Evolutionary conservation across 1,284 basidiomycete genomes (phyloP).

Genomic region (Malassezia slooffiae): DNA sequence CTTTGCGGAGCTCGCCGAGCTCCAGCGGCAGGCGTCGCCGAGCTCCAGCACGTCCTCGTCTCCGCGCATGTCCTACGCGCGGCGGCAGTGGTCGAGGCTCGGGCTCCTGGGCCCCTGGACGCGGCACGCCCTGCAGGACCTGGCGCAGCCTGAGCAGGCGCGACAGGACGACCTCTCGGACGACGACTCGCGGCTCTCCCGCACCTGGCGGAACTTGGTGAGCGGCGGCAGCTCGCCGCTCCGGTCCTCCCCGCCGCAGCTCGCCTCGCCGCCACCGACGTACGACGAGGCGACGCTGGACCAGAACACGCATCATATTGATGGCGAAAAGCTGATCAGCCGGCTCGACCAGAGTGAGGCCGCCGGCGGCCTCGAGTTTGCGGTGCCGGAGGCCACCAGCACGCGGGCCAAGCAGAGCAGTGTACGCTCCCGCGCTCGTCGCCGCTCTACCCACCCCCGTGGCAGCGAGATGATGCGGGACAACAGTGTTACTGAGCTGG

Average conservation of each 20-base stretch:
- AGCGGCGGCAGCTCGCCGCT: neutral
- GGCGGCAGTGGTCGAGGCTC: no score
- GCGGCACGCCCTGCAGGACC: neutral
- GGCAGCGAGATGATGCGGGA: no score
- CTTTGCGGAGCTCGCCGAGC: conserved; percentile 7
- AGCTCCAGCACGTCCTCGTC: neutral
- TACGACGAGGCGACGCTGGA: conserved; percentile 15
- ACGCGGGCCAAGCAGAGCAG: no score
- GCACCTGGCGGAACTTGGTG: no score
- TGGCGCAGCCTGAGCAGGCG: neutral
- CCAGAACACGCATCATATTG: conserved; percentile 5
- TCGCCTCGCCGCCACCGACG: conserved; percentile 11
- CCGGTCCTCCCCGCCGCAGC: neutral
- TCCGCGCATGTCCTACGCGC: neutral
- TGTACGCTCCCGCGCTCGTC: no score
- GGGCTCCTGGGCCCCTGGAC: no score
- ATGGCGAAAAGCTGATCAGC: conserved; percentile 14
- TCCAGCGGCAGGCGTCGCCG: neutral
- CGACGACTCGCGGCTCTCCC: neutral
- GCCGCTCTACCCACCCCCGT: no score
- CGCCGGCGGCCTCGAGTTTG: no score
- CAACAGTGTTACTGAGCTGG: no score
- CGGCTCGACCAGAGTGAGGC: no score
- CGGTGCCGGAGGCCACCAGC: no score
- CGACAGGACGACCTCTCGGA: neutral